These are phyloP conservation scores for Beauveria caledonica DNA, from an alignment of 2,329 filamentous ascomycete genomes.

Conservation along the genomic window DNA sequence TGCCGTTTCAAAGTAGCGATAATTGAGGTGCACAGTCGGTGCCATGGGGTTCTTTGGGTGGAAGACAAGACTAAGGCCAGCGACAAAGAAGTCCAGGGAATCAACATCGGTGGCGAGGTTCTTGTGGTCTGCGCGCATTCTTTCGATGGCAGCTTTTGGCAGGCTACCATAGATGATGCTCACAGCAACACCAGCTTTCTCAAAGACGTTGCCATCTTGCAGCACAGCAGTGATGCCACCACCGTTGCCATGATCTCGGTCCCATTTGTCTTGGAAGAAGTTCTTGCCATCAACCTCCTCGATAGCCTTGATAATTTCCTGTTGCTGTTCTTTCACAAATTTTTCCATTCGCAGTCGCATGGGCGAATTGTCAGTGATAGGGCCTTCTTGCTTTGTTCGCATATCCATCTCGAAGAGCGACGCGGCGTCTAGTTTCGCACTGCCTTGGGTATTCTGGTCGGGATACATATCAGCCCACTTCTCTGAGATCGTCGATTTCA, in stretches of 20 bases:
- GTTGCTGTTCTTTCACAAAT: slow-evolving; percentile 88
- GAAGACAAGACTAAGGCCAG: slow-evolving; percentile 84
- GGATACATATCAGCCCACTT: neutral
- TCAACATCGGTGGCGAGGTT: slow-evolving; percentile 72
- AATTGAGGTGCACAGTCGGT: slow-evolving; percentile 95
- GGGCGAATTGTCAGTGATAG: slow-evolving; percentile 66
- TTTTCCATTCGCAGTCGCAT: slow-evolving; percentile 98
- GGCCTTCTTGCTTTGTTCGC: slow-evolving; percentile 63
- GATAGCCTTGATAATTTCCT: slow-evolving; percentile 75
- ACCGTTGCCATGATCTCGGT: slow-evolving; percentile 78
- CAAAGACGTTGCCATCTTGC: slow-evolving; percentile 93
- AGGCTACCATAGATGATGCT: slow-evolving; percentile 90
- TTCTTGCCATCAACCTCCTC: slow-evolving; percentile 74
- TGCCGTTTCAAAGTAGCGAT: slow-evolving; percentile 96
- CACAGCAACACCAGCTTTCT: slow-evolving; percentile 94
- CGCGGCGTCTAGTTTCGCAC: slow-evolving; percentile 48
- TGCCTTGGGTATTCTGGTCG: slow-evolving; percentile 33
- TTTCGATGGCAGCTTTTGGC: slow-evolving; percentile 76
- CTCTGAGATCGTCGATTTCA: neutral
- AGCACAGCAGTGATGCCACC: slow-evolving; percentile 92
- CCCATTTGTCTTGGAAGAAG: slow-evolving; percentile 83
- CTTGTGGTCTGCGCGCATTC: slow-evolving; percentile 94
- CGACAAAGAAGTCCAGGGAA: slow-evolving; percentile 88
- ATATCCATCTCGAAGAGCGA: slow-evolving; percentile 80
- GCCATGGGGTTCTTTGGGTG: slow-evolving; percentile 95